Evolutionary conservation across 1,284 basidiomycete species (phyloP).

Genomic region (Fomitopsis betulina): DNA sequence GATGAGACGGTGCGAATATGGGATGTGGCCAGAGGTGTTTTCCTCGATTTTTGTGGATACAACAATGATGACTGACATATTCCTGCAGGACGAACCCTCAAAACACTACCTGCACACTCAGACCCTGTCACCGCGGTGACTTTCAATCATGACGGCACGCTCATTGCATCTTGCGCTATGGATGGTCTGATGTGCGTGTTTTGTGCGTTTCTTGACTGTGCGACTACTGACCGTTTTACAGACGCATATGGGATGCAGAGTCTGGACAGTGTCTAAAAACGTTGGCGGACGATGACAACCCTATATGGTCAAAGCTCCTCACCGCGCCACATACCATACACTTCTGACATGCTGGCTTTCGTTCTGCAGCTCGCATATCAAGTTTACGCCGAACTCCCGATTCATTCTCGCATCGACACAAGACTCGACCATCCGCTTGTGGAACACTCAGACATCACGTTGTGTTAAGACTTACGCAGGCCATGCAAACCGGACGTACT

Average conservation of each 20-base stretch:
- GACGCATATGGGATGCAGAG: constrained; percentile 95
- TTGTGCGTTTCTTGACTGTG: background rate
- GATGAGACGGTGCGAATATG: constrained; percentile 95
- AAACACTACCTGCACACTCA: constrained; percentile 89
- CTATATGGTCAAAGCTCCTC: constrained; percentile 68
- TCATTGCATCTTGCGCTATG: constrained; percentile 92
- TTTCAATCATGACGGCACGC: constrained; percentile 92
- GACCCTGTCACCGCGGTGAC: constrained; percentile 93
- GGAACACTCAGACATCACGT: constrained; percentile 90
- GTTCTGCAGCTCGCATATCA: constrained; percentile 65
- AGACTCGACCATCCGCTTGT: constrained; percentile 89
- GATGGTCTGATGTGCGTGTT: constrained; percentile 88
- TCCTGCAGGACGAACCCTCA: constrained; percentile 67
- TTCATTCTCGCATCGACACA: constrained; percentile 88
- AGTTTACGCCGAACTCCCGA: constrained; percentile 88
- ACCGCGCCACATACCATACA: constrained; percentile 5
- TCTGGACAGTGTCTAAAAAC: constrained; percentile 98
- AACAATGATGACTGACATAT: background rate
- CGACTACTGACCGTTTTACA: constrained; percentile 27
- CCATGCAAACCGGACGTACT: constrained; percentile 79
- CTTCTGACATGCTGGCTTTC: constrained; percentile 1
- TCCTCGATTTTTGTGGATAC: too few species aligned
- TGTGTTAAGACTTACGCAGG: constrained; percentile 92
- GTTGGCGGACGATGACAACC: constrained; percentile 92
- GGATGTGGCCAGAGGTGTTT: constrained; percentile 87